These are phyloP conservation scores for Nepenthes alata DNA, from an alignment of 179 eudicot species.

Conservation along the genomic window DNA sequence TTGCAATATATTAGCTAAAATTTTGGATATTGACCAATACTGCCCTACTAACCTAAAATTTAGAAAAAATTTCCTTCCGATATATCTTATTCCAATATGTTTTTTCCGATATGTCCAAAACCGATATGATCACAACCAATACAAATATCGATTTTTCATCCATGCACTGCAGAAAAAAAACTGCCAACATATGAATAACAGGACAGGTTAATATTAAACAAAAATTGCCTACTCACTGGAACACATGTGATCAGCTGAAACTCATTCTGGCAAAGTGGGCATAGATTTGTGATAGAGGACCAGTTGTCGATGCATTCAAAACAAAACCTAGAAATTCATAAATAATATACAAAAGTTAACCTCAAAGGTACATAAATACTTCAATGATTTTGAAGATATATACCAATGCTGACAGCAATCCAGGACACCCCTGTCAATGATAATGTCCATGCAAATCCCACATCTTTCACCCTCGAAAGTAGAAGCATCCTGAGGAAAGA, in stretches of 20 bases:
- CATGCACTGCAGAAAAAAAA: no score
- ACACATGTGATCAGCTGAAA: constrained; percentile 94
- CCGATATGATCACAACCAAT: no score
- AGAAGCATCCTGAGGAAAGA: constrained; percentile 36
- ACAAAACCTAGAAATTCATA: constrained; percentile 69
- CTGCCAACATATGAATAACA: neutral
- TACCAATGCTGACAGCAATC: constrained; percentile 99
- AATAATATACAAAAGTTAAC: constrained; percentile 4
- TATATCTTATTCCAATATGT: no score
- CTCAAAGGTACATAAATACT: neutral
- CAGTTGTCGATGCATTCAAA: constrained; percentile 93
- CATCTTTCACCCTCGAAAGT: constrained; percentile 79
- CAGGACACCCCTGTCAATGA: constrained; percentile 77
- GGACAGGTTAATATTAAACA: neutral
- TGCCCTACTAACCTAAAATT: no score
- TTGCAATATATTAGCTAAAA: no score
- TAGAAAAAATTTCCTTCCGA: no score
- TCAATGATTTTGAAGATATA: constrained; percentile 8
- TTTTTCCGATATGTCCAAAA: no score
- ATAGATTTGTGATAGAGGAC: constrained; percentile 86
- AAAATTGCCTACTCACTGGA: constrained; percentile 54
- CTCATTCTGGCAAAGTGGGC: constrained; percentile 92
- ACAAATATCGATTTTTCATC: no score
- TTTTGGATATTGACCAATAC: no score
- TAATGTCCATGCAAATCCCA: constrained; percentile 85